Evolutionary conservation across 2,329 filamentous ascomycete species (phyloP), one percentile per base, ranked within the genome.

Genomic region (Fonsecaea nubica): DNA sequence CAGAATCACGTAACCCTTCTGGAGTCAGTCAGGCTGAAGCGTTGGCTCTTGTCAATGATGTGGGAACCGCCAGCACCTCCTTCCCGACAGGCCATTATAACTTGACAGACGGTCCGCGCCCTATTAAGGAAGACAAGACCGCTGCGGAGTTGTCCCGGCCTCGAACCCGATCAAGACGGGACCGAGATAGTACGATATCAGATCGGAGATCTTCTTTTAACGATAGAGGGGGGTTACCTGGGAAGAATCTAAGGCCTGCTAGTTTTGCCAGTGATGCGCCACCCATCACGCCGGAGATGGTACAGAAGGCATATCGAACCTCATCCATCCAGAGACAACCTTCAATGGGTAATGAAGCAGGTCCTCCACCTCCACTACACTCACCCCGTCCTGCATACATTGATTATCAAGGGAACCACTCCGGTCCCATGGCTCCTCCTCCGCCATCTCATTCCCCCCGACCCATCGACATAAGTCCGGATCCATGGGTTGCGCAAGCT

Each of bases 361-460:
- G 65, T 21, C 70, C 70, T 18, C 70, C 66, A 1, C 70, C 71
- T 52, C 71, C 71, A n/a, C 65, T 65, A n/a, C 71, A 73, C 50
- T 69, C 69, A 15, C 67, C 70, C 45, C 58, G 62, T 36, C 71
- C 70, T 54, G 50, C 62, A 12, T 70, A 66, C 42, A 48, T 72
- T 30, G 61, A 68, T 25, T 67, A 67, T 57, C 57, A 68, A 21
- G 63, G 68, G 15, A 40, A 65, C 13, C 36, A 45, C 36, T 60
- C 58, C 33, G 55, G 64, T 25, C 38, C 36, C 10, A 45, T 67
- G 18, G 67, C 69, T 10, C 72, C 70, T 42, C 72, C 70, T 50
- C 72, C 71, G 9, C 72, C 71, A 36, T 68, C 64, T 5, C 72
- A 73, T 66, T 73, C 71, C 5, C 72, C 72, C 15, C 64, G 65